Conservation (phyloP, 1,139 yeast species). For the Scheffersomyces cryptocercus region DNA sequence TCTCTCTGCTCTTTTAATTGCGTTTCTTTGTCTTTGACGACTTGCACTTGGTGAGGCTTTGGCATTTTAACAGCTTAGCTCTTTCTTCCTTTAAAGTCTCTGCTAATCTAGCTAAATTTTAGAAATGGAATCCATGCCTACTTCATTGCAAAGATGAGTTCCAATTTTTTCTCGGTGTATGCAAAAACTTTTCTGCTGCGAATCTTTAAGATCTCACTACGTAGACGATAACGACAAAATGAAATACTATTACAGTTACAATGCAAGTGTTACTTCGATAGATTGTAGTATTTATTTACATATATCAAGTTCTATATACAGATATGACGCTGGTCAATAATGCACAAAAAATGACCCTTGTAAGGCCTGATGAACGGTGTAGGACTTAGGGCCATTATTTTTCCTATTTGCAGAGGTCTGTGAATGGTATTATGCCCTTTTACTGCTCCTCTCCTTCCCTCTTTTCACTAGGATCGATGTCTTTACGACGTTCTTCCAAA, state of each 20-base stretch:
- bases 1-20: constrained; percentile 30
- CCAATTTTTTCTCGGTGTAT: not conserved
- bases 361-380: no score
- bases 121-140: not conserved
- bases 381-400: no score
- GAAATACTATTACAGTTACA: no score
- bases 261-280: no score
- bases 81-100: not conserved
- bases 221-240: no score
- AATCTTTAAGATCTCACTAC: not conserved
- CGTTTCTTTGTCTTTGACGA: constrained; percentile 21
- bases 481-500: constrained; percentile 59
- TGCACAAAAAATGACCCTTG: no score
- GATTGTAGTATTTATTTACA: no score
- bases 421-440: not conserved
- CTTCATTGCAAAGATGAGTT: constrained; percentile 2
- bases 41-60: constrained; percentile 5
- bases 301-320: no score
- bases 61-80: constrained; percentile 4
- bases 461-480: constrained; percentile 31
- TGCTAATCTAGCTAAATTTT: no score
- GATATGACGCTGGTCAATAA: no score
- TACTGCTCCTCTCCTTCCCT: constrained; percentile 9
- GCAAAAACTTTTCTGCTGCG: constrained; percentile 4
- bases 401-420: no score